phyloP scores from a whole-genome alignment of 78 protist genomes.

The Dictyostelium intermedium region DNA sequence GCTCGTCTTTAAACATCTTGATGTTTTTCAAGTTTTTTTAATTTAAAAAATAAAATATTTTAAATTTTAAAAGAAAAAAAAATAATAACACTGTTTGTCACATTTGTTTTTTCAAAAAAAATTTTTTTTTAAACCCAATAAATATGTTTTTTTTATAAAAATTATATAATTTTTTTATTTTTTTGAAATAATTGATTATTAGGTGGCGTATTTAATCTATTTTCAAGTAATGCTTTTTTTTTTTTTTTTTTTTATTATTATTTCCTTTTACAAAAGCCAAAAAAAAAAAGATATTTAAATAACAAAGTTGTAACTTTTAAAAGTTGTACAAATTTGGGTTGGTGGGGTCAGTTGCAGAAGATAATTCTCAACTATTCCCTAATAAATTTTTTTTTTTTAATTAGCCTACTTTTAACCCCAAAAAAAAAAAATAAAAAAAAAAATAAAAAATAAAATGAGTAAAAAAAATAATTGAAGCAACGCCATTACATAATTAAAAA shows the following conservation, averaged over 20 bases:
- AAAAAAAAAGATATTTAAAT: no score
- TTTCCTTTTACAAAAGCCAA: no score
- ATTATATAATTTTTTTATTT: no score
- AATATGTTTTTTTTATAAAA: no score
- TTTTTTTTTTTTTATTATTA: background rate
- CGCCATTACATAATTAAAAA: background rate
- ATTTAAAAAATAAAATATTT: background rate
- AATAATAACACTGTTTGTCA: no score
- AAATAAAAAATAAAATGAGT: background rate
- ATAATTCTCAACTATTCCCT: background rate
- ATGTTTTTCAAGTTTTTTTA: background rate
- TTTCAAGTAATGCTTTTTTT: no score
- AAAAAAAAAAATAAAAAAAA: background rate
- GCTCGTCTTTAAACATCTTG: slow-evolving; percentile 15
- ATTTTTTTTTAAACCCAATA: background rate
- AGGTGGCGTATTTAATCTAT: no score
- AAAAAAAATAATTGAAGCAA: background rate
- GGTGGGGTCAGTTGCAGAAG: background rate
- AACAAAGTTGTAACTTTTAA: no score
- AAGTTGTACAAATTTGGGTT: background rate
- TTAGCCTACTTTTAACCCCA: background rate
- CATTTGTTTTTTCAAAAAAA: no score
- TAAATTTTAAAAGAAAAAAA: background rate
- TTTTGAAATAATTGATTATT: no score
- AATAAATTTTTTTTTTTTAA: no score